phyloP scores from a whole-genome alignment of 495 filamentous ascomycete genomes.

The Ascobolus immersus region DNA sequence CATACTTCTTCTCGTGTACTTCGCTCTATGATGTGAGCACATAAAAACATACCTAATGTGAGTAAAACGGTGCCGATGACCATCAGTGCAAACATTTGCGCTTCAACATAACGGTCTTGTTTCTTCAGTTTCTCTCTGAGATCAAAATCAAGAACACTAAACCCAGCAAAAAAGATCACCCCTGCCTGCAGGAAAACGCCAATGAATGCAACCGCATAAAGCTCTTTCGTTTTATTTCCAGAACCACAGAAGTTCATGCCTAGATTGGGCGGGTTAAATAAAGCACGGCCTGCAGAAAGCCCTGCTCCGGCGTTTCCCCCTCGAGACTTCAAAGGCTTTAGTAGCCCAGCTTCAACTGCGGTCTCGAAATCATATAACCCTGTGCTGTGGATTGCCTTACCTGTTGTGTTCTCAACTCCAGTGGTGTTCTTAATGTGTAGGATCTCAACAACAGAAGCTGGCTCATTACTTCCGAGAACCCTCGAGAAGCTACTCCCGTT shows the following conservation, averaged over 20 bases:
- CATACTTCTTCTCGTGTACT: slow-evolving; percentile 5
- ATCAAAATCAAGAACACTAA: slow-evolving; percentile 1
- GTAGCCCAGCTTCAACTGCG: not conserved
- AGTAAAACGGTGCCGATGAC: slow-evolving; percentile 4
- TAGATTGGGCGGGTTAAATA: too few species aligned
- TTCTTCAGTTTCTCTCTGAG: slow-evolving; percentile 1
- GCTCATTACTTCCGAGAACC: slow-evolving; percentile 10
- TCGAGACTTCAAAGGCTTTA: not conserved
- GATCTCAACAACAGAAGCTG: too few species aligned
- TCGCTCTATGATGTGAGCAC: slow-evolving; percentile 5
- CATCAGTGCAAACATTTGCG: slow-evolving; percentile 7
- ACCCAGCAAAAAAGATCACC: slow-evolving; percentile 3
- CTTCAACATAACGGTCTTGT: not conserved
- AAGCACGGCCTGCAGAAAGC: not conserved
- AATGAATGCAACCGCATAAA: slow-evolving; percentile 2
- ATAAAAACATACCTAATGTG: slow-evolving; percentile 6
- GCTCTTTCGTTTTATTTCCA: not conserved
- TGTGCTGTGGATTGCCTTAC: slow-evolving; percentile 1
- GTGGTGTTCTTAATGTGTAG: too few species aligned
- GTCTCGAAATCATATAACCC: not conserved
- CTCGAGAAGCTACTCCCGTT: slow-evolving; percentile 16
- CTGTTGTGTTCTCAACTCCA: too few species aligned
- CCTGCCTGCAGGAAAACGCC: slow-evolving; percentile 3
- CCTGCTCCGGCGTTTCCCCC: not conserved
- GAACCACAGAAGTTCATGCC: too few species aligned